Evolutionary conservation across 805 yeast species (phyloP).

Genomic region (Saccharomyces kudriavzevii): DNA sequence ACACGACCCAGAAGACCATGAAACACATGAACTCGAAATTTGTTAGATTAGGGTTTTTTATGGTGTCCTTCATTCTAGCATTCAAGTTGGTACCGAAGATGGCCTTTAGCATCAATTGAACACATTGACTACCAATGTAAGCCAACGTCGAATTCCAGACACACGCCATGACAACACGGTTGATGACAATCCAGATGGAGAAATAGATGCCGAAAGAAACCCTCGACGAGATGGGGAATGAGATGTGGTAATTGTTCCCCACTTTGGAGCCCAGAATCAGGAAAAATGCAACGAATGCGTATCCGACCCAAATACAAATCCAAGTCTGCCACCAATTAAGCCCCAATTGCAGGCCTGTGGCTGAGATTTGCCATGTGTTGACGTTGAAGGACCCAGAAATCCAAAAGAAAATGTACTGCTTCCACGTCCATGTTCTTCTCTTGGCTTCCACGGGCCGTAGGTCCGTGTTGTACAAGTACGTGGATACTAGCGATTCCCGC

Average conservation of each 20-base stretch:
- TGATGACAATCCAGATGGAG: constrained; percentile 78
- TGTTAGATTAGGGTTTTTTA: constrained; percentile 50
- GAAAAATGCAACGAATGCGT: constrained; percentile 59
- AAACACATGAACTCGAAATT: constrained; percentile 67
- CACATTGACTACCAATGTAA: constrained; percentile 81
- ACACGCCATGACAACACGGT: constrained; percentile 81
- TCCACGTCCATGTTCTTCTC: constrained; percentile 80
- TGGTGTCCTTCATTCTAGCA: constrained; percentile 54
- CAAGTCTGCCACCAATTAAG: constrained; percentile 89
- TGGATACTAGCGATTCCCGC: background rate
- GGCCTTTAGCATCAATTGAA: constrained; percentile 67
- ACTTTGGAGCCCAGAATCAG: constrained; percentile 64
- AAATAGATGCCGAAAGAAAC: constrained; percentile 85
- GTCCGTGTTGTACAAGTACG: constrained; percentile 68
- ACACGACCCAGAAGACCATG: constrained; percentile 73
- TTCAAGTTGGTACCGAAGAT: constrained; percentile 65
- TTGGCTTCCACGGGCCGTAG: constrained; percentile 67
- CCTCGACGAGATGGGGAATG: constrained; percentile 80
- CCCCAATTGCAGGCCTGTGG: constrained; percentile 74
- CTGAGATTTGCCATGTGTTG: constrained; percentile 88
- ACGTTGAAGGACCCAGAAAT: constrained; percentile 83
- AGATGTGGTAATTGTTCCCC: constrained; percentile 73
- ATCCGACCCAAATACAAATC: constrained; percentile 85
- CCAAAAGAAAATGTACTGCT: constrained; percentile 76
- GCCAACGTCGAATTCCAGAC: constrained; percentile 88